Percentiles rank a stretch among this genome's conserved stretches.
These are phyloP conservation scores for Gonapodya prolifera DNA, from an alignment of 192 early-diverging fungal species.

Conservation along the genomic window DNA sequence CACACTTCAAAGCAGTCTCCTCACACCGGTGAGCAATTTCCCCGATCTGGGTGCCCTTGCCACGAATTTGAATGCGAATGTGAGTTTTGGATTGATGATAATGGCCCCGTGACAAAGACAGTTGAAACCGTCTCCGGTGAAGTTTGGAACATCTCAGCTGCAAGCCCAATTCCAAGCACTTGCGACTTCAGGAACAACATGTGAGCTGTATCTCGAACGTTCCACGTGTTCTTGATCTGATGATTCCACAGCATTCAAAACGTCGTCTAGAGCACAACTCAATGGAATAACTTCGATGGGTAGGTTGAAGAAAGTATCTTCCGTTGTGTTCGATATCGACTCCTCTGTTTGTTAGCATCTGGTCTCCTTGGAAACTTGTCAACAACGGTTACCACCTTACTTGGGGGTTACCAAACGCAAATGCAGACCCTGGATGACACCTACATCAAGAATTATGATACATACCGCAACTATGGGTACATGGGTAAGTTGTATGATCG, in stretches of 20 bases:
- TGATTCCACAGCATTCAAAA: neutral
- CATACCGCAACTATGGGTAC: neutral
- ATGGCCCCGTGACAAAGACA: no score
- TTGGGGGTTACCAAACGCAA: neutral
- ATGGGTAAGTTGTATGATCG: neutral
- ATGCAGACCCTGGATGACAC: neutral
- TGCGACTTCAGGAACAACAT: neutral
- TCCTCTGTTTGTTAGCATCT: neutral
- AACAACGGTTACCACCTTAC: neutral
- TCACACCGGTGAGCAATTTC: neutral
- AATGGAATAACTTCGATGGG: neutral
- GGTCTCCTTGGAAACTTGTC: neutral
- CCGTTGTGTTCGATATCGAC: neutral
- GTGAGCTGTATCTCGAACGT: neutral
- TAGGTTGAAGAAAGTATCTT: no score
- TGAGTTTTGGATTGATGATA: no score
- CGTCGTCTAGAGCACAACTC: neutral
- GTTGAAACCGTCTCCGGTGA: no score
- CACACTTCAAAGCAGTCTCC: neutral
- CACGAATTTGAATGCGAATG: neutral
- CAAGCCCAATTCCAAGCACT: neutral
- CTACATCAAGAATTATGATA: neutral
- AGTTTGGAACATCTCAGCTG: neutral
- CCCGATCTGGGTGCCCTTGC: neutral
- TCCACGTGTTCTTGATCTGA: no score